These are phyloP conservation scores for Hygrocybe coccinea DNA, from an alignment of 768 basidiomycete species.

Conservation along the genomic window DNA sequence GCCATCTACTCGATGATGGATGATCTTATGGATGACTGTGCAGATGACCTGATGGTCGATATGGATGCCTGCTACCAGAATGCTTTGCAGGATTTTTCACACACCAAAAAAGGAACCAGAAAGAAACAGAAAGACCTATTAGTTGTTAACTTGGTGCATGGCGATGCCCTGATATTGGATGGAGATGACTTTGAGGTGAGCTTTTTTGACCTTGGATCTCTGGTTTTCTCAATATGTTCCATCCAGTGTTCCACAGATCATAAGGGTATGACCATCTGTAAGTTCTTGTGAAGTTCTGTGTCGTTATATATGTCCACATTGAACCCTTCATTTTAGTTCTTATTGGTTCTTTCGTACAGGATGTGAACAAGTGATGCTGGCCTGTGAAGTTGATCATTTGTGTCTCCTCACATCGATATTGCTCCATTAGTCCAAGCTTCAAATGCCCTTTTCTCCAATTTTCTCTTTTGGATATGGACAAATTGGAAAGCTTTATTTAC, in stretches of 20 bases:
- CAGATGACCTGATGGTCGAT: neutral
- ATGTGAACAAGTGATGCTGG: too few species aligned
- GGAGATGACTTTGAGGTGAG: conserved; percentile 43
- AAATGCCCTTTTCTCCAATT: too few species aligned
- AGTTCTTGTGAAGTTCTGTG: conserved; percentile 16
- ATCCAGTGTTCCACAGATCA: conserved; percentile 42
- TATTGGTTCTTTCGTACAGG: neutral
- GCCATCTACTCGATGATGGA: neutral
- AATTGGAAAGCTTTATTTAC: too few species aligned
- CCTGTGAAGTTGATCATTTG: too few species aligned
- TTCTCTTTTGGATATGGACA: too few species aligned
- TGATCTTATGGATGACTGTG: neutral
- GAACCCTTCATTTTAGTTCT: neutral
- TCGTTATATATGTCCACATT: neutral
- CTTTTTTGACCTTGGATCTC: conserved; percentile 2
- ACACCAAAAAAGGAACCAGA: neutral
- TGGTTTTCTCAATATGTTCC: too few species aligned
- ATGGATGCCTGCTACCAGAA: neutral
- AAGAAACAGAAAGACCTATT: conserved; percentile 15
- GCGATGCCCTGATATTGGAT: conserved; percentile 38
- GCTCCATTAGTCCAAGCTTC: too few species aligned
- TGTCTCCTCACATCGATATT: too few species aligned
- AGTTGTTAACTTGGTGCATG: conserved; percentile 39
- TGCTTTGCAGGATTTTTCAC: neutral
- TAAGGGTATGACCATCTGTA: conserved; percentile 41